Percentiles rank a stretch among this genome's conserved stretches.
Conservation (phyloP, 2,329 filamentous ascomycete genomes). For the Drechslerella stenobrocha region DNA sequence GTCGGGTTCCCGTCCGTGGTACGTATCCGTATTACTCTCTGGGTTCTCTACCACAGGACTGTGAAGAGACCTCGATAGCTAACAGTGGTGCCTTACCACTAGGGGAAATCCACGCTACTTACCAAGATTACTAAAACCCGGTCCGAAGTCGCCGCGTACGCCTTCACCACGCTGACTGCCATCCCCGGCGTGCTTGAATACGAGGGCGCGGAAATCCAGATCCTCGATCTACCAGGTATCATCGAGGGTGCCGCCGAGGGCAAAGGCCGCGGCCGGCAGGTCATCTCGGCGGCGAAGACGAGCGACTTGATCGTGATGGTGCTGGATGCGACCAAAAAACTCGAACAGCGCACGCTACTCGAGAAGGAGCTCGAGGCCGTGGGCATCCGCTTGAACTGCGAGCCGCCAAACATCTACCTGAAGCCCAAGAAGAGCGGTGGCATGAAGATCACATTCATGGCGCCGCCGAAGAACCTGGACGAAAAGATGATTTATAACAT, state of each 20-base stretch:
- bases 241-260: conserved; percentile 96
- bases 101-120: conserved; percentile 91
- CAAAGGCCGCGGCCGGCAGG: conserved; percentile 91
- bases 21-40: conserved; percentile 3
- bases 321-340: conserved; percentile 92
- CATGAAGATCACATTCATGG: conserved; percentile 97
- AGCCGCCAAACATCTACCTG: conserved; percentile 97
- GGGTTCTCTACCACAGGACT: not conserved
- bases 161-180: conserved; percentile 95
- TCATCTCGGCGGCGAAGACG: conserved; percentile 97
- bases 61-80: too few species aligned
- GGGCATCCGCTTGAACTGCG: conserved; percentile 86
- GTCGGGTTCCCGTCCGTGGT: conserved; percentile 97
- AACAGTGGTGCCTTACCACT: too few species aligned
- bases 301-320: conserved; percentile 97
- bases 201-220: conserved; percentile 95
- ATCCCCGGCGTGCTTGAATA: conserved; percentile 98
- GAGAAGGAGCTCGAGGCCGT: conserved; percentile 94
- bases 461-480: conserved; percentile 85
- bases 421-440: conserved; percentile 94
- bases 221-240: conserved; percentile 95
- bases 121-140: conserved; percentile 98
- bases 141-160: conserved; percentile 92
- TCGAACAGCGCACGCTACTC: conserved; percentile 84
- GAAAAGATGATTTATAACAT: conserved; percentile 99